phyloP scores from a whole-genome alignment of 2,329 filamentous ascomycete species.

The Xylariaceae sp. region DNA sequence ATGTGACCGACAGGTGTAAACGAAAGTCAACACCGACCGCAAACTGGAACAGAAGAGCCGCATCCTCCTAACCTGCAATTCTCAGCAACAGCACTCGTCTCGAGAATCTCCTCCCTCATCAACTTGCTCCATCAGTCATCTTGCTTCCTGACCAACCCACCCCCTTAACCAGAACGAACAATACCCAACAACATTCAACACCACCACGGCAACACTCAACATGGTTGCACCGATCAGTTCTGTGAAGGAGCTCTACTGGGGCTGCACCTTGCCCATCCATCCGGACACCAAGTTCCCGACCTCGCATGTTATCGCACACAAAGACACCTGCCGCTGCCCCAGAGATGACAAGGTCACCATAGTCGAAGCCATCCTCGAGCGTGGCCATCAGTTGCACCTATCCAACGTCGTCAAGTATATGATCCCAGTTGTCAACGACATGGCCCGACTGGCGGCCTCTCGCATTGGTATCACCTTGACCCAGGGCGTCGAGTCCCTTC shows the following conservation, averaged over 20 bases:
- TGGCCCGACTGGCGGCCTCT: constrained; percentile 3
- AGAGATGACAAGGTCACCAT: background rate
- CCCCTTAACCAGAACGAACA: too few relatives aligned
- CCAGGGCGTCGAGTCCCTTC: constrained; percentile 5
- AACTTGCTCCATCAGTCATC: too few relatives aligned
- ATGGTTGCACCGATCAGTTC: background rate
- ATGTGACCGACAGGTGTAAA: too few relatives aligned
- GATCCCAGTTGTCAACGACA: constrained; percentile 12
- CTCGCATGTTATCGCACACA: constrained; percentile 1
- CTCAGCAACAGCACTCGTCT: too few relatives aligned
- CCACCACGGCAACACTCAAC: background rate
- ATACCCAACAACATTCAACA: too few relatives aligned
- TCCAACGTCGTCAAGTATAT: constrained; percentile 15
- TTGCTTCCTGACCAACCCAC: too few relatives aligned
- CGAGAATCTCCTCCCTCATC: too few relatives aligned
- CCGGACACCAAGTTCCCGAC: constrained; percentile 4
- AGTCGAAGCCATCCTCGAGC: constrained; percentile 6
- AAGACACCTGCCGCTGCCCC: constrained; percentile 8
- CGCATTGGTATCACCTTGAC: constrained; percentile 6
- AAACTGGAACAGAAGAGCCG: too few relatives aligned
- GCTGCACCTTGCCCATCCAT: constrained; percentile 10
- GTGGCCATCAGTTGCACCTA: constrained; percentile 5
- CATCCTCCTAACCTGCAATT: too few relatives aligned
- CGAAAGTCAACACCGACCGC: too few relatives aligned
- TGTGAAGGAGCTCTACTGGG: constrained; percentile 9